Evolutionary conservation across 768 basidiomycete species (phyloP).

Genomic region (Leucosporidium scottii): DNA sequence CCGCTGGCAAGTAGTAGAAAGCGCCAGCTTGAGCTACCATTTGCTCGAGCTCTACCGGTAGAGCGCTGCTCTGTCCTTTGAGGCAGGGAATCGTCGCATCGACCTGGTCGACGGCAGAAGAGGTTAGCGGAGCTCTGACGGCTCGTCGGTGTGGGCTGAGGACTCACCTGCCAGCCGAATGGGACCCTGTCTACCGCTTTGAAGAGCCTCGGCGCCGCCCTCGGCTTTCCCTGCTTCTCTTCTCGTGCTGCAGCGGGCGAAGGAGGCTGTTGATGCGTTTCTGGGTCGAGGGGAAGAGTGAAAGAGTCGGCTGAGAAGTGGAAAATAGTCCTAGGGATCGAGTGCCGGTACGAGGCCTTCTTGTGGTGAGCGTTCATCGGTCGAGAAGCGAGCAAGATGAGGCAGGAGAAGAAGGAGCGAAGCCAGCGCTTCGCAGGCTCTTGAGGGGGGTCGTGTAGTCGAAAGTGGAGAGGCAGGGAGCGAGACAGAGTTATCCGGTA

Average conservation of each 20-base stretch:
- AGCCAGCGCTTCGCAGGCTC: too few species aligned
- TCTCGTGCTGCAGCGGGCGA: background rate
- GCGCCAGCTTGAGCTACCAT: background rate
- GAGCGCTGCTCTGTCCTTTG: background rate
- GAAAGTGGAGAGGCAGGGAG: too few species aligned
- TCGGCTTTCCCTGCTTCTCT: background rate
- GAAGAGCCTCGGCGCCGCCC: background rate
- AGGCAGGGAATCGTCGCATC: constrained; percentile 13
- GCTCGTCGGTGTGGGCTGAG: background rate
- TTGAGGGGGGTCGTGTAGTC: too few species aligned
- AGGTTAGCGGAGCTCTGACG: background rate
- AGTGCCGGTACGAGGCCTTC: constrained; percentile 14
- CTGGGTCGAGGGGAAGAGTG: background rate
- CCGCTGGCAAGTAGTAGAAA: background rate
- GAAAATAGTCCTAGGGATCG: background rate
- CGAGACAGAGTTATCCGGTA: too few species aligned
- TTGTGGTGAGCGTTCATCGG: constrained; percentile 30
- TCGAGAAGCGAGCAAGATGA: too few species aligned
- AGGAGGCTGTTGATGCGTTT: background rate
- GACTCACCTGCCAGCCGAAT: constrained; percentile 28
- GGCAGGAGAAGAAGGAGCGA: too few species aligned
- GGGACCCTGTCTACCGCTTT: constrained; percentile 13
- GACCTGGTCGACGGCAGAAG: background rate
- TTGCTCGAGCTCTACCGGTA: background rate
- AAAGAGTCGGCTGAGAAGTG: background rate